Base-by-base conservation (phyloP, 1,139 yeast species). In the Yamadazyma jaroonii region DNA sequence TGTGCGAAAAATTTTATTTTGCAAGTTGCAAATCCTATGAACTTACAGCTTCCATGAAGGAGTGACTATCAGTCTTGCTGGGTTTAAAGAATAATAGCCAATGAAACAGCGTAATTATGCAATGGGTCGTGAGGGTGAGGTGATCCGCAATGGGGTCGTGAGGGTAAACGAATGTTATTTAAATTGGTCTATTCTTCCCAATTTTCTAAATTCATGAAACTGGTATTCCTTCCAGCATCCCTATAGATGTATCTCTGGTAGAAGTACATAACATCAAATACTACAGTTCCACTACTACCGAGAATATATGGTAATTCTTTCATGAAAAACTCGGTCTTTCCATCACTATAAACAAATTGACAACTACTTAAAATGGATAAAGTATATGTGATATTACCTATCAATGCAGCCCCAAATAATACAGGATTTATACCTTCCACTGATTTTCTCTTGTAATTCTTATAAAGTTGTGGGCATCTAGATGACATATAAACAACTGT, bases 221-320 rank as follows among this genome's bases (percentile, higher is more conserved):
- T 39, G 1, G 69, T 58, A 34, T 56, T 52, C 11, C 38, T 46
- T 3, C 63, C 64, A 3, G 54, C 48, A 33, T 57, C 40, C 38
- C 64, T 53, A 47, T 71, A 71, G 9, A 70, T 39, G 40, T 56
- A 59, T 38, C 72, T 57, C 56, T 90, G 97, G 55, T 77, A 76
- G 50, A 90, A 83, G 55, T 88, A 89, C 11, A 77, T 62, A 24
- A 79, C 47, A 57, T 90, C 97, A 60, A 89, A 88, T 4, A 81
- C 49, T 17, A 90, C 75, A 0, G 97, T 89, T 4, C 97, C 97
- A 0, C 90, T 77, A 46, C 95, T 83, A 0, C 97, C 97, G 23
- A 89, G 52, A 17, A 90, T 72, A 52, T 84, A 90, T 0, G 97
- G 96, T 38, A 88, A 61, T 51, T 88, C 96, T 39, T 78, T 80